Evolutionary conservation across 768 basidiomycete species (phyloP), one percentile per base, ranked within the genome.

Genomic region (Phanerochaete sordida): DNA sequence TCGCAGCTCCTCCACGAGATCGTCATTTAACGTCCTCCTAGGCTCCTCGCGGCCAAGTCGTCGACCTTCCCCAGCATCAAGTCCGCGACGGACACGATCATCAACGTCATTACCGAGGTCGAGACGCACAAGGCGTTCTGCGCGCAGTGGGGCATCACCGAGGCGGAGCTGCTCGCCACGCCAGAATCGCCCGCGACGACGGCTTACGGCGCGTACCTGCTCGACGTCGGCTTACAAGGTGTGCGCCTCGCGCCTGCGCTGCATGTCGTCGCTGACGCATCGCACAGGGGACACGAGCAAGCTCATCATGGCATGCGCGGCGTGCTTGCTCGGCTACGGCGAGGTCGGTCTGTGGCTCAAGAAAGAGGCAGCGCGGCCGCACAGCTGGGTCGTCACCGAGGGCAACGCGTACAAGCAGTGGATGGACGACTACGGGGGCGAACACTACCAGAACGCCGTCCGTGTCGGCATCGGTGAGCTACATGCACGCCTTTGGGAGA

Each of bases 311-410:
- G 89, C 91, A 0, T 79, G 95, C 1, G 85, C 90, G 11, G 87
- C 91, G 8, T 98, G 95, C 69, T 77, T 96, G 9, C 75, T 96
- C 0, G 95, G 95, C 2, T 98, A 97, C 69, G 95, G 95, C 12
- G 91, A 96, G 70, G 92, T 95, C 0, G 95, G 94, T 1, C 74
- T 92, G 43, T 91, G 93, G 87, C 75, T 98, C 31, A 81, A 85
- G 70, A 82, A 79, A 35, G 79, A 87, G 60, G 80, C 79, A 1
- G 68, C 76, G 35, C 66, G 64, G 43, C 76, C 74, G 11, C 70
- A 76, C 26, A 81, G 77, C 23, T 86, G 85, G 80, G 81, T 89
- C 21, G 67, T 77, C 35, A 68, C 85, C 57, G 81, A 85, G 11
- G 84, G 81, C 0, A 96, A 96, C 66, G 83, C 85, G 4, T 97